Evolutionary conservation across 257 asterid species (phyloP).

Genomic region (Coffea canephora): DNA sequence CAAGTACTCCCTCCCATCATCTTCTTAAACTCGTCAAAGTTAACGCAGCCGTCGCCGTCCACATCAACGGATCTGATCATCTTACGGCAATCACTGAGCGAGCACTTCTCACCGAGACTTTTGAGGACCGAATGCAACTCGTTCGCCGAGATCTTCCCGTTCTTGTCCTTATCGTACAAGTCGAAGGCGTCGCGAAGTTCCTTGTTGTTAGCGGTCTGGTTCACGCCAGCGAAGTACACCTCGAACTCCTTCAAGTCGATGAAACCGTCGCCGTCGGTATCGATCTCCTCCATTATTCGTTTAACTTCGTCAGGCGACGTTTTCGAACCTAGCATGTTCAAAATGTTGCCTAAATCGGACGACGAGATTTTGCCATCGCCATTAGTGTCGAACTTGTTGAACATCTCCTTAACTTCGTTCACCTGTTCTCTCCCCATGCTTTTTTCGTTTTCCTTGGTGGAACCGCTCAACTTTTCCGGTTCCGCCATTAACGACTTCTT

Average conservation of each 20-base stretch:
- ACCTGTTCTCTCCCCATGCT: constrained; percentile 2
- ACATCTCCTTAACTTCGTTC: constrained; percentile 33
- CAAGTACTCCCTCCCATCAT: constrained; percentile 51
- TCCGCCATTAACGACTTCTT: not conserved
- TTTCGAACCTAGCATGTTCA: constrained; percentile 50
- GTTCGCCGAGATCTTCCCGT: constrained; percentile 72
- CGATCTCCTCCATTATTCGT: constrained; percentile 70
- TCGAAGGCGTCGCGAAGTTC: constrained; percentile 77
- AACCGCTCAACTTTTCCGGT: constrained; percentile 8
- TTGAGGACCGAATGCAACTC: constrained; percentile 67
- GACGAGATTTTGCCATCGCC: constrained; percentile 58
- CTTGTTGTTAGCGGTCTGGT: constrained; percentile 34
- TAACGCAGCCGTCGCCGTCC: constrained; percentile 88
- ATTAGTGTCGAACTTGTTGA: constrained; percentile 51
- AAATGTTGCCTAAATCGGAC: constrained; percentile 35
- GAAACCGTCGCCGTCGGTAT: constrained; percentile 84
- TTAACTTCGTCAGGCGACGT: constrained; percentile 53
- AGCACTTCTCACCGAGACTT: constrained; percentile 70
- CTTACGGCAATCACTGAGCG: constrained; percentile 63
- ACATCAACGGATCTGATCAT: constrained; percentile 81
- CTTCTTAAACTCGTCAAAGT: constrained; percentile 84
- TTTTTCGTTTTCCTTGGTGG: constrained; percentile 6
- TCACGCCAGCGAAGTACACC: constrained; percentile 44
- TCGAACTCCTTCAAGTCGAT: constrained; percentile 76
- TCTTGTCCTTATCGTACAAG: constrained; percentile 72